Evolutionary conservation across 2,329 filamentous ascomycete species (phyloP).

Genomic region (Cladophialophora psammophila): DNA sequence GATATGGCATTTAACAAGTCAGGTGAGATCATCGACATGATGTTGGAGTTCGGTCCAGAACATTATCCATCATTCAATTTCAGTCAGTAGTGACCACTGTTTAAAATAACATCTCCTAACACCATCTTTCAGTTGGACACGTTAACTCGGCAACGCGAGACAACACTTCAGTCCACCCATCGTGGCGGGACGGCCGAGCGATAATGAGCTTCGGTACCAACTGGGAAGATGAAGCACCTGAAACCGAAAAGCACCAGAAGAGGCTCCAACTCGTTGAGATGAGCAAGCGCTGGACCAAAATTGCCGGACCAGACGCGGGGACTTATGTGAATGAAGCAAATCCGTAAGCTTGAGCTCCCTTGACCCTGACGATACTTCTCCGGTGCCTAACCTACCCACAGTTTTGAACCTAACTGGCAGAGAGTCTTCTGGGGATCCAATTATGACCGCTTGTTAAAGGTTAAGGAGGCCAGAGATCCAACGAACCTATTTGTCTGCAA

Average conservation of each 20-base stretch:
- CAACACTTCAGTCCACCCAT: slow-evolving; percentile 43
- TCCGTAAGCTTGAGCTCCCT: slow-evolving; percentile 17
- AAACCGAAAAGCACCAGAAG: slow-evolving; percentile 39
- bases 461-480: slow-evolving; percentile 59
- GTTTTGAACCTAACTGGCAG: slow-evolving; percentile 45
- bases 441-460: slow-evolving; percentile 53
- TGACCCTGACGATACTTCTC: background rate
- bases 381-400: slow-evolving; percentile 11
- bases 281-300: slow-evolving; percentile 41
- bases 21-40: slow-evolving; percentile 41
- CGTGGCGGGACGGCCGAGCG: slow-evolving; percentile 42
- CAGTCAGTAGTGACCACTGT: slow-evolving; percentile 35
- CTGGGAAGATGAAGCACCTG: slow-evolving; percentile 43
- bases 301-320: slow-evolving; percentile 42
- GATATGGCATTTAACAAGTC: slow-evolving; percentile 41
- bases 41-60: slow-evolving; percentile 40
- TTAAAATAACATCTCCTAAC: slow-evolving; percentile 11
- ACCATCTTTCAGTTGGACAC: slow-evolving; percentile 41
- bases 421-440: slow-evolving; percentile 48
- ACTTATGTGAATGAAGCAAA: slow-evolving; percentile 42
- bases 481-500: slow-evolving; percentile 59
- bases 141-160: slow-evolving; percentile 43
- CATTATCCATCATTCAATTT: slow-evolving; percentile 42
- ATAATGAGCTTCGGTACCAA: slow-evolving; percentile 43
- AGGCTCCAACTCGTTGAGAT: slow-evolving; percentile 41